A percentile compares a stretch with the other conserved stretches of the same genome.
Evolutionary conservation across 2,329 filamentous ascomycete genomes (phyloP).

Genomic region (Colletotrichum caudatum): DNA sequence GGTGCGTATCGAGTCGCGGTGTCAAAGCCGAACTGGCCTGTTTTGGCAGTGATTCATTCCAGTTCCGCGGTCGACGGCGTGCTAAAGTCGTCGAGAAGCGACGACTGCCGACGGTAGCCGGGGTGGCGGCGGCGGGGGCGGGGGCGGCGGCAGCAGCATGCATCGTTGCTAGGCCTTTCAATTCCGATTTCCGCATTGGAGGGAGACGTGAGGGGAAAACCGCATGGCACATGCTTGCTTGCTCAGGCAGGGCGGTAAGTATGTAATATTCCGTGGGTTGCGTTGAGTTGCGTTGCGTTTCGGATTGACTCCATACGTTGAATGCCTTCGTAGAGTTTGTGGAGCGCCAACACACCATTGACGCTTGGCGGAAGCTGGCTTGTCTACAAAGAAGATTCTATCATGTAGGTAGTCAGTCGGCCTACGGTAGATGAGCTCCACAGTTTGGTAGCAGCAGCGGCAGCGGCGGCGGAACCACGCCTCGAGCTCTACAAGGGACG

Average conservation of each 20-base stretch:
- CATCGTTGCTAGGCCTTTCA: constrained; percentile 14
- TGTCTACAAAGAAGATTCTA: background rate
- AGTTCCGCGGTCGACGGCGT: constrained; percentile 29
- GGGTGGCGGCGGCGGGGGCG: constrained; percentile 18
- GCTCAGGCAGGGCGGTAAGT: background rate
- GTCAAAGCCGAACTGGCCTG: constrained; percentile 29
- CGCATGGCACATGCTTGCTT: background rate
- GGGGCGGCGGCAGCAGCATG: no score
- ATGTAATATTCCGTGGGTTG: background rate
- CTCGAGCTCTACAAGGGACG: background rate
- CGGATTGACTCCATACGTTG: background rate
- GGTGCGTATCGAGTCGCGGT: constrained; percentile 2
- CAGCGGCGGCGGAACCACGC: no score
- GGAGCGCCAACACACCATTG: background rate
- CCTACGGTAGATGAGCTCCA: no score
- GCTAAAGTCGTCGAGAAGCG: constrained; percentile 34
- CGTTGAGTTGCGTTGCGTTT: background rate
- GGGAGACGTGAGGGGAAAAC: constrained; percentile 9
- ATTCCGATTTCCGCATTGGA: constrained; percentile 37
- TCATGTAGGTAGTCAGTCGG: background rate
- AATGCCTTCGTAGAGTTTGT: background rate
- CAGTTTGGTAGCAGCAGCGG: no score
- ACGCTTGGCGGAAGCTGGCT: background rate
- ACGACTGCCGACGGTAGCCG: constrained; percentile 42
- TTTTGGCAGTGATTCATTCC: constrained; percentile 9